A percentile compares a stretch with the other conserved stretches of the same genome.
phyloP scores from a whole-genome alignment of 2,329 filamentous ascomycete genomes.

The Neopestalotiopsis rosae region DNA sequence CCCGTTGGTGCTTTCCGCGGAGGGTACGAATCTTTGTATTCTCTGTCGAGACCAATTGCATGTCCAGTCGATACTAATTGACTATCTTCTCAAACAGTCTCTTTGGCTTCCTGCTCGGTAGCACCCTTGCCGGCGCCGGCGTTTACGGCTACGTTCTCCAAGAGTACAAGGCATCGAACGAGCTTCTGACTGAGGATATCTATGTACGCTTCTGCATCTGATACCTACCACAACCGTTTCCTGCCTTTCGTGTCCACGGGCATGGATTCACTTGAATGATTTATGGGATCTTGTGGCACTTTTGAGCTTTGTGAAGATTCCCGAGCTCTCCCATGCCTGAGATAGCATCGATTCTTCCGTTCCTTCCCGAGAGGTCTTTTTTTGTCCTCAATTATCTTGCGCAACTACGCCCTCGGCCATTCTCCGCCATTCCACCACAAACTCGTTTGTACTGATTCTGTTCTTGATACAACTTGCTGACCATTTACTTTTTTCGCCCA shows the following conservation, averaged over 20 bases:
- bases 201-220: constrained; percentile 73
- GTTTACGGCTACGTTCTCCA: constrained; percentile 93
- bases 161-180: constrained; percentile 93
- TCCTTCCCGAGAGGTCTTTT: not conserved
- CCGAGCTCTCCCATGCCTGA: constrained; percentile 3
- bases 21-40: constrained; percentile 46
- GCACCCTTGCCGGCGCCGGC: constrained; percentile 76
- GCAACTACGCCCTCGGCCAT: not conserved
- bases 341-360: not conserved
- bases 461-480: constrained; percentile 2
- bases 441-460: not conserved
- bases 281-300: constrained; percentile 7
- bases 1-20: constrained; percentile 66
- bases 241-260: constrained; percentile 15
- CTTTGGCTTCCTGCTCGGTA: constrained; percentile 89
- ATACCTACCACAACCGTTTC: constrained; percentile 25
- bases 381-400: not conserved
- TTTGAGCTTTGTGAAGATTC: constrained; percentile 15
- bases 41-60: not conserved
- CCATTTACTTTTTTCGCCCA: constrained; percentile 15
- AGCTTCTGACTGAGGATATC: constrained; percentile 93
- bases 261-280: not conserved
- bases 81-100: constrained; percentile 59
- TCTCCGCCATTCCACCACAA: not conserved
- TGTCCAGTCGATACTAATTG: constrained; percentile 1